These are phyloP conservation scores for Thelonectria discophora DNA, from an alignment of 2,329 filamentous ascomycete genomes.

Conservation along the genomic window DNA sequence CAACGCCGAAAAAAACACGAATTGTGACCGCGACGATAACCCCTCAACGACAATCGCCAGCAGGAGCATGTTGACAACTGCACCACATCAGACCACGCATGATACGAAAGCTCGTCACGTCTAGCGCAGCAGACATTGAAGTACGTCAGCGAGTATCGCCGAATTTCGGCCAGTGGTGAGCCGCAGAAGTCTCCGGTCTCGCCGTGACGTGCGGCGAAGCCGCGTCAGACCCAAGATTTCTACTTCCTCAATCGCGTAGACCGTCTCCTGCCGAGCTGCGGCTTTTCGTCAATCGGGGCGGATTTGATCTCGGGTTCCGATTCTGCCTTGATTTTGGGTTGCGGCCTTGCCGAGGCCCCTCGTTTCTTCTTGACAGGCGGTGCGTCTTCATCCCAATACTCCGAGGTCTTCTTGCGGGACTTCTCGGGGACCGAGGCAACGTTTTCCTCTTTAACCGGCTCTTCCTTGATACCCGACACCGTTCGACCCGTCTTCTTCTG, in stretches of 20 bases:
- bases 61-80: background rate
- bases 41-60: background rate
- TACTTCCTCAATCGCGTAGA: conserved; percentile 38
- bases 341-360: conserved; percentile 26
- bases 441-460: conserved; percentile 46
- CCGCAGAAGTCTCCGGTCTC: background rate
- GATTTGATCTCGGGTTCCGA: conserved; percentile 23
- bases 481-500: conserved; percentile 78
- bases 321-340: conserved; percentile 43
- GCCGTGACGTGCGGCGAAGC: too few species aligned
- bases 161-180: background rate
- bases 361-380: conserved; percentile 42
- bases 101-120: background rate
- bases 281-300: conserved; percentile 16
- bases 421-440: conserved; percentile 37
- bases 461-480: conserved; percentile 54
- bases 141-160: background rate
- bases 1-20: too few species aligned
- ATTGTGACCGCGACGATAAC: background rate
- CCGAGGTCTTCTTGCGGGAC: conserved; percentile 34
- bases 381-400: conserved; percentile 37
- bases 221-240: background rate
- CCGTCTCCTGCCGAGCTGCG: conserved; percentile 34
- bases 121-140: background rate
- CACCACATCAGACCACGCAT: background rate